phyloP scores from a whole-genome alignment of 805 yeast genomes.

The Candida boidinii region DNA sequence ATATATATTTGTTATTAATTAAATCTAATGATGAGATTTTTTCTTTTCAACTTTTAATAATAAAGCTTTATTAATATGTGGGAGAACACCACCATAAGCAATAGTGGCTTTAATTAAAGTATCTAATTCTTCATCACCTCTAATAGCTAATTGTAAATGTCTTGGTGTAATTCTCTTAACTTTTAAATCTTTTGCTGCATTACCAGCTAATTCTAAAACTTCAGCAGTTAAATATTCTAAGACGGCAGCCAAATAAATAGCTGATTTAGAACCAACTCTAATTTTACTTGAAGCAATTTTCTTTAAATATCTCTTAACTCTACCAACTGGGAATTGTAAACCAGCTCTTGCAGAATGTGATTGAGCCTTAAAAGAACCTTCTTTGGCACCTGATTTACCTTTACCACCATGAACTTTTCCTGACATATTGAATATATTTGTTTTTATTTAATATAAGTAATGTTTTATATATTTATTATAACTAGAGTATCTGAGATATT shows the following conservation, averaged over 20 bases:
- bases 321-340: conserved; percentile 94
- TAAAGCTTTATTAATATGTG: conserved; percentile 81
- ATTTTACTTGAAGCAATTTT: conserved; percentile 71
- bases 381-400: conserved; percentile 86
- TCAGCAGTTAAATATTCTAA: conserved; percentile 95
- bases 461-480: too few relatives aligned
- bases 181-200: conserved; percentile 93
- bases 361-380: conserved; percentile 44
- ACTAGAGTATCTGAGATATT: too few relatives aligned
- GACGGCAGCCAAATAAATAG: conserved; percentile 92
- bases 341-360: conserved; percentile 95
- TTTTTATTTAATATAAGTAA: background rate
- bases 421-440: conserved; percentile 45
- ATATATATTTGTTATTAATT: too few relatives aligned
- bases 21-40: too few relatives aligned
- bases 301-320: conserved; percentile 95
- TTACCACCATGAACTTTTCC: conserved; percentile 89
- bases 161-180: conserved; percentile 97
- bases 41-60: conserved; percentile 68
- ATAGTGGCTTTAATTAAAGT: conserved; percentile 90
- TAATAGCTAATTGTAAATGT: conserved; percentile 91
- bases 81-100: conserved; percentile 97
- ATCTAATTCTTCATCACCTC: conserved; percentile 97
- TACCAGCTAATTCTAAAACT: conserved; percentile 95
- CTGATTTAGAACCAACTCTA: conserved; percentile 70